Percentiles rank a stretch among this genome's conserved stretches.
These are phyloP conservation scores for Pseudogymnoascus sp. DNA, from an alignment of 2,329 filamentous ascomycete species.

Conservation along the genomic window DNA sequence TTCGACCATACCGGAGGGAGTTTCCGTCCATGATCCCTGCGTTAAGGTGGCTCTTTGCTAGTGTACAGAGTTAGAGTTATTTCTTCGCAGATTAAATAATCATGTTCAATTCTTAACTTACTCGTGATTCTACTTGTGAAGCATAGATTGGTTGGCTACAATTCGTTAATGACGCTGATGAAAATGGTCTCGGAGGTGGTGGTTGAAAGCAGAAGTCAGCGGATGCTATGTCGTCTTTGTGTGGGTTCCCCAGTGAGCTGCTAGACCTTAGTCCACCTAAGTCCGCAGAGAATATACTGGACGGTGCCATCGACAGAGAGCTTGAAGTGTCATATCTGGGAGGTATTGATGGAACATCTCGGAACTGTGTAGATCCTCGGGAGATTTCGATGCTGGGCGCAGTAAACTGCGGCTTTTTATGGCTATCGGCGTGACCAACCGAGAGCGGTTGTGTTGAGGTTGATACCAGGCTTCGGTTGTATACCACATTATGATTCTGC, in stretches of 20 bases:
- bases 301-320: background rate
- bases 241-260: background rate
- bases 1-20: background rate
- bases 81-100: background rate
- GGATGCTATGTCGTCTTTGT: background rate
- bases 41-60: background rate
- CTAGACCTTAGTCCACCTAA: background rate
- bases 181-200: slow-evolving; percentile 14
- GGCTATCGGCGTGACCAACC: background rate
- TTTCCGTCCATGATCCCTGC: background rate
- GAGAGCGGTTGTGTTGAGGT: background rate
- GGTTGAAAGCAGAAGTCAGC: slow-evolving; percentile 12
- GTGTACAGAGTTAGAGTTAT: background rate
- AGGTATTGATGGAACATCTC: background rate
- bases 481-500: background rate
- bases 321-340: background rate
- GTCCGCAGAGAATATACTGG: background rate
- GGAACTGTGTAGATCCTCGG: background rate
- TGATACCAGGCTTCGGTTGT: background rate
- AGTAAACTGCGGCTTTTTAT: background rate
- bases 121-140: slow-evolving; percentile 18
- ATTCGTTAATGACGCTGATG: background rate
- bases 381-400: background rate
- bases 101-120: slow-evolving; percentile 9
- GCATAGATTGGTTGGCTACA: slow-evolving; percentile 12